These are phyloP conservation scores for Pelargonium myrrhifolium DNA, from an alignment of 441 rosid genomes.

Conservation along the genomic window DNA sequence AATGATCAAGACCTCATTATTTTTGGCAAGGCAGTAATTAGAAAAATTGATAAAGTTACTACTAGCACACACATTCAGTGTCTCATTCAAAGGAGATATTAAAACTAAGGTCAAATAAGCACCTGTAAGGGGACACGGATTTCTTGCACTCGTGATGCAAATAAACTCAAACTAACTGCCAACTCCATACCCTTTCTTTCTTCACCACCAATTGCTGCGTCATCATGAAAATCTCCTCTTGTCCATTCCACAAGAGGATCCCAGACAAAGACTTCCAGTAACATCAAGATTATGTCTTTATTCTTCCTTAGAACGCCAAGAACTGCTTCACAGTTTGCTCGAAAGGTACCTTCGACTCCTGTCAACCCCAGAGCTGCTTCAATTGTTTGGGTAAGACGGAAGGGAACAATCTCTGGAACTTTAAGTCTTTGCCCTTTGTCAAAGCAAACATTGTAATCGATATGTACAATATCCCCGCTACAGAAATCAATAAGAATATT, in stretches of 20 bases:
- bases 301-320: constrained; percentile 73
- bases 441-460: constrained; percentile 96
- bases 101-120: constrained; percentile 20
- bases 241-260: constrained; percentile 99
- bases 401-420: constrained; percentile 96
- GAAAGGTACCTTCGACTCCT: constrained; percentile 85
- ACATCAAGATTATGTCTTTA: constrained; percentile 81
- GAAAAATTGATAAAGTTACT: neutral
- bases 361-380: constrained; percentile 92
- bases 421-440: constrained; percentile 93
- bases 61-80: neutral
- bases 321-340: constrained; percentile 90
- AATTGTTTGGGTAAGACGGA: constrained; percentile 89
- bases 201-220: constrained; percentile 94
- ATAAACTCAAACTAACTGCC: constrained; percentile 97
- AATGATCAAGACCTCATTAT: constrained; percentile 9
- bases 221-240: constrained; percentile 94
- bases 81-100: neutral
- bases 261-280: constrained; percentile 94
- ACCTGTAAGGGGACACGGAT: constrained; percentile 98
- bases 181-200: constrained; percentile 99
- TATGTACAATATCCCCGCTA: constrained; percentile 94
- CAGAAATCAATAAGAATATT: constrained; percentile 93
- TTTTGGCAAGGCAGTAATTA: too few relatives aligned
- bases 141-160: constrained; percentile 98